Conservation (phyloP, 306 rosid species). For the Sicyos edulis region DNA sequence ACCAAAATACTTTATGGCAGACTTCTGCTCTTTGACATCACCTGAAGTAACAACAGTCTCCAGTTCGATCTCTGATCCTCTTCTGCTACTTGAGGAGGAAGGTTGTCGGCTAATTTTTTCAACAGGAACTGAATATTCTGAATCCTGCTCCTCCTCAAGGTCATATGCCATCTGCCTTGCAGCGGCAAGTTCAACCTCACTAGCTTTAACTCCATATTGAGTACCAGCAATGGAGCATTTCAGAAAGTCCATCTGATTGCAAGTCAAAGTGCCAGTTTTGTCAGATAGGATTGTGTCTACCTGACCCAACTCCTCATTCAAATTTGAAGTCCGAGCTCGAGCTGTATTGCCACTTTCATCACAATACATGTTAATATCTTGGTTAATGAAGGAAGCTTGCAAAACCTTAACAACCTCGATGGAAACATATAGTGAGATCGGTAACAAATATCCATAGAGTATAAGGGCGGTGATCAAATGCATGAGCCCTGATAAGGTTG, state of each 20-base stretch:
- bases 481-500: constrained; percentile 61
- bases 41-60: constrained; percentile 60
- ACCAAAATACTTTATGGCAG: constrained; percentile 68
- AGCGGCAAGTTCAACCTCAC: constrained; percentile 96
- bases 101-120: constrained; percentile 21
- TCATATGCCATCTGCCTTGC: constrained; percentile 82
- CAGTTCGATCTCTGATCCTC: constrained; percentile 57
- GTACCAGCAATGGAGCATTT: constrained; percentile 91
- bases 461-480: constrained; percentile 95
- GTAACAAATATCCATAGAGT: constrained; percentile 96
- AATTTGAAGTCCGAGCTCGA: constrained; percentile 84
- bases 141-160: constrained; percentile 47
- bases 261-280: constrained; percentile 96
- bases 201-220: constrained; percentile 65
- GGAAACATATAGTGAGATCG: constrained; percentile 94
- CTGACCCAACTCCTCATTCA: constrained; percentile 98
- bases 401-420: constrained; percentile 95
- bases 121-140: constrained; percentile 59
- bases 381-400: constrained; percentile 89
- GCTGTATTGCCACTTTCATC: constrained; percentile 84
- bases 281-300: constrained; percentile 96
- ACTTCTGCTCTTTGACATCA: constrained; percentile 39
- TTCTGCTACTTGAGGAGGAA: constrained; percentile 32
- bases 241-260: constrained; percentile 98
- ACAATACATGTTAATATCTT: constrained; percentile 82